Evolutionary conservation across 257 asterid genomes (phyloP).

Genomic region (Nicotiana sylvestris): DNA sequence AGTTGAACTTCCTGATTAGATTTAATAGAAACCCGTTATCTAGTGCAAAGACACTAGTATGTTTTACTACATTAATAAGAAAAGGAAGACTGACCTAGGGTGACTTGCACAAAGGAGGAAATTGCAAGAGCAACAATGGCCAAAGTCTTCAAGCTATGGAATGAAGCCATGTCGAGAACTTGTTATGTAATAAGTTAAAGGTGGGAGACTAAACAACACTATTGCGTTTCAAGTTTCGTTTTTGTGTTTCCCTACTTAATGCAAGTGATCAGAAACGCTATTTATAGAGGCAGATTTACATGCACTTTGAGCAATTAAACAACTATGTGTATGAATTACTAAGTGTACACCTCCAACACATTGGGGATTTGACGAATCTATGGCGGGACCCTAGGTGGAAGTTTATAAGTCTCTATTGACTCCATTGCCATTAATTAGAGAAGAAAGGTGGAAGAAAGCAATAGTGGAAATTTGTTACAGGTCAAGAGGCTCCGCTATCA

Average conservation of each 20-base stretch:
- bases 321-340: neutral
- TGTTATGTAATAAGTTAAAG: neutral
- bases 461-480: neutral
- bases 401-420: neutral
- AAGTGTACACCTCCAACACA: neutral
- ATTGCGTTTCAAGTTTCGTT: neutral
- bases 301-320: neutral
- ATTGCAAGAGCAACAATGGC: constrained; percentile 26
- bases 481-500: constrained; percentile 6
- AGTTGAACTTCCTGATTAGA: no score
- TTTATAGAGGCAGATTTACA: neutral
- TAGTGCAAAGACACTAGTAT: no score
- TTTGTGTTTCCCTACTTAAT: neutral
- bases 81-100: constrained; percentile 27
- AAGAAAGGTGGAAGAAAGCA: neutral
- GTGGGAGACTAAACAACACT: neutral
- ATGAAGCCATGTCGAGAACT: constrained; percentile 38
- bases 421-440: neutral
- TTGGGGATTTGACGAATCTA: neutral
- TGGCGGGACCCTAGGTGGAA: neutral
- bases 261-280: neutral
- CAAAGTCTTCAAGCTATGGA: constrained; percentile 6
- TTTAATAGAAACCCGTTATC: no score
- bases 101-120: constrained; percentile 21
- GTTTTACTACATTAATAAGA: neutral